These are phyloP conservation scores for Rhizomucor pusillus DNA, from an alignment of 371 early-diverging fungal species.

Conservation along the genomic window DNA sequence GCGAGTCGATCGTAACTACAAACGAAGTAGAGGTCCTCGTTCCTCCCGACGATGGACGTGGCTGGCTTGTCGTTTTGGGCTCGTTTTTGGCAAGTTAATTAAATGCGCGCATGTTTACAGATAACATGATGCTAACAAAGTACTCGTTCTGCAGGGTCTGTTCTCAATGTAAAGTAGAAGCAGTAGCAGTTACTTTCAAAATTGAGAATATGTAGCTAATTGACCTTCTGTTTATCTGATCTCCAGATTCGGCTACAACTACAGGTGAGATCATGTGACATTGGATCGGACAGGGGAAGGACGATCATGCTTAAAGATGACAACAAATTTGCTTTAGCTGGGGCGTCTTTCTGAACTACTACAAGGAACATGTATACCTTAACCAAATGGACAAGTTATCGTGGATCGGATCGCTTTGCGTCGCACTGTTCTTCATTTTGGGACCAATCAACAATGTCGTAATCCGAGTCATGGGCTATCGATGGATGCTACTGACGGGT, in stretches of 20 bases:
- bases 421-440: slow-evolving; percentile 34
- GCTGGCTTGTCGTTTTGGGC: slow-evolving; percentile 43
- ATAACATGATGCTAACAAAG: no score
- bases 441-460: slow-evolving; percentile 44
- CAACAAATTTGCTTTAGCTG: slow-evolving; percentile 18
- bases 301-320: not conserved
- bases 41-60: slow-evolving; percentile 35
- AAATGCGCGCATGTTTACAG: not conserved
- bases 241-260: slow-evolving; percentile 42
- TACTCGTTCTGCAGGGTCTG: slow-evolving; percentile 15
- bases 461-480: slow-evolving; percentile 53
- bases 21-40: slow-evolving; percentile 2
- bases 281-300: not conserved
- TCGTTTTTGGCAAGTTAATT: slow-evolving; percentile 35
- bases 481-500: slow-evolving; percentile 49
- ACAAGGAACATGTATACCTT: slow-evolving; percentile 26
- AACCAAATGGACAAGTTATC: slow-evolving; percentile 28
- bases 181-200: not conserved
- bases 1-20: no score
- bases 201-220: not conserved
- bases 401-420: slow-evolving; percentile 44
- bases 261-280: slow-evolving; percentile 12
- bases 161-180: slow-evolving; percentile 17
- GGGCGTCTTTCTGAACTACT: slow-evolving; percentile 33
- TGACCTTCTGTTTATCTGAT: slow-evolving; percentile 3